Evolutionary conservation across 495 filamentous ascomycete genomes (phyloP), one percentile per base, ranked within the genome.

Genomic region (Penicillium lagena): DNA sequence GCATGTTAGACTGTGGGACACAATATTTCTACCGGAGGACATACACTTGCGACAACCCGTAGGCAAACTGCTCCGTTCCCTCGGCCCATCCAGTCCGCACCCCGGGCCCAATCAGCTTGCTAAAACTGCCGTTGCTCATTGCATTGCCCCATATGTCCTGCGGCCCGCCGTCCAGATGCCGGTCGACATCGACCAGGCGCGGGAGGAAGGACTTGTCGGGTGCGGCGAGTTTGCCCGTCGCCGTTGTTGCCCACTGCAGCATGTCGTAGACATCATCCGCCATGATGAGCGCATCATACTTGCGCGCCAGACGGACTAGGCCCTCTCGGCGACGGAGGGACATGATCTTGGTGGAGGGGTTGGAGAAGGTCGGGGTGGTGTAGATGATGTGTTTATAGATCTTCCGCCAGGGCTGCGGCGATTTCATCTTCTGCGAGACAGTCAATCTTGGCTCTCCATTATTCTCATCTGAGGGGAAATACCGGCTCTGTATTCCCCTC

Each of bases 191-290:
- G 6, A 88, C 82, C 2, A 95, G 58, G 1, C 89, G 75, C 2
- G 89, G 87, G 3, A 87, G 54, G 1, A 71, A 44, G 1, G 81
- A 78, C 36, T 60, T 64, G 13, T 68, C 60, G n/a, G 53, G 49
- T 4, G 36, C 15, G 12, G 48, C 22, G 17, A 53, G 45, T 7
- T 56, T 30, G 8, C 35, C 35, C 29, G 48, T 54, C 0, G 50
- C 60, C 27, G 66, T 67, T 4, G 69, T 41, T 7, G 77, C 73
- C 80, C 88, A 93, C 56, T 87, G 84, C 0, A 96, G 71, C 46
- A 88, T 81, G 60, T 96, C 90, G 48, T 96, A 96, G 1, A 96
- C 88, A 61, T 96, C 90, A 64, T 96, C 90, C 10, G 75, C 76
- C n/a, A 96, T 73, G 37, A 95, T 62, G 7, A 95, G 66, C 4